Conservation (phyloP, 257 asterid genomes). For the Nicotiana tomentosiformis region DNA sequence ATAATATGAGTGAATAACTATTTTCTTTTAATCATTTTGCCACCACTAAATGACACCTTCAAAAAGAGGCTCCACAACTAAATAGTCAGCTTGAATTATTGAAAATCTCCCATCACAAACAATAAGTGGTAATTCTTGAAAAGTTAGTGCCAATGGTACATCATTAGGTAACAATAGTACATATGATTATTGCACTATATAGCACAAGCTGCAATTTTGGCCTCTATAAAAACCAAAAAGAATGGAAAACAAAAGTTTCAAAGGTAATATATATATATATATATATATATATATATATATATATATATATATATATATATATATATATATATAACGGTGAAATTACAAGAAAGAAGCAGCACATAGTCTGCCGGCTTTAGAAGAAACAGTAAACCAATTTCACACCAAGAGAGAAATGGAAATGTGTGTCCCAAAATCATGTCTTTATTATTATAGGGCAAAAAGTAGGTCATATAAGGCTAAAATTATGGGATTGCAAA, state of each 20-base stretch:
- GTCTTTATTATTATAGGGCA: constrained; percentile 11
- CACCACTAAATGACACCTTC: too few relatives aligned
- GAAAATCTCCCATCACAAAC: background rate
- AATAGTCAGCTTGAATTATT: background rate
- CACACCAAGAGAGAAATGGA: background rate
- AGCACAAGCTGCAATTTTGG: too few relatives aligned
- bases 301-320: too few relatives aligned
- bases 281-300: too few relatives aligned
- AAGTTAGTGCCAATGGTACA: background rate
- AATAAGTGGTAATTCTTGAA: background rate
- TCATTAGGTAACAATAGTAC: background rate
- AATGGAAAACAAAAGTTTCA: too few relatives aligned
- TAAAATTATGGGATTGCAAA: background rate
- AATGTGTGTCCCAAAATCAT: constrained; percentile 3
- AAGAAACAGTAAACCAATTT: constrained; percentile 2
- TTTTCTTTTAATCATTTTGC: too few relatives aligned
- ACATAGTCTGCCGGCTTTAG: constrained; percentile 7
- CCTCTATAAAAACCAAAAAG: too few relatives aligned
- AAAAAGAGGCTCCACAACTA: background rate
- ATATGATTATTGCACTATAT: background rate
- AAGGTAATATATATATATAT: too few relatives aligned
- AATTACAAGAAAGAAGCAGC: background rate
- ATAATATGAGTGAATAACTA: too few relatives aligned
- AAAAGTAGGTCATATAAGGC: constrained; percentile 5
- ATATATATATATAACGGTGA: background rate